phyloP scores from a whole-genome alignment of 495 filamentous ascomycete species.

The Aspergillus hancockii region DNA sequence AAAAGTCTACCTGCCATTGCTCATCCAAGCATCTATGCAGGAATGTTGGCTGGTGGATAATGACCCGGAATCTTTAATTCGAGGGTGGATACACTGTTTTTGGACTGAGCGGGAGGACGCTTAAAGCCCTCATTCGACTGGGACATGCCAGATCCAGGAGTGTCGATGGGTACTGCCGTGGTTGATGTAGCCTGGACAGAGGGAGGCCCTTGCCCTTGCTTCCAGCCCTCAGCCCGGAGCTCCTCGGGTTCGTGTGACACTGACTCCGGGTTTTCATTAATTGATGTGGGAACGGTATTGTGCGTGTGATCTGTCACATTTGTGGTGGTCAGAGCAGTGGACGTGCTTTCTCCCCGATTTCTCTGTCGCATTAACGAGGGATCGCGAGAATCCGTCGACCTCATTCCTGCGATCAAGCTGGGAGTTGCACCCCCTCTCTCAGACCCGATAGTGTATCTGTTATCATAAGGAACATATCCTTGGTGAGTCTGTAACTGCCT shows the following conservation, averaged over 20 bases:
- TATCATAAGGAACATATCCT: conserved; percentile 16
- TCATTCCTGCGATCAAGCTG: conserved; percentile 25
- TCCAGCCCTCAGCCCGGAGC: conserved; percentile 2
- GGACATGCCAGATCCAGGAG: background rate
- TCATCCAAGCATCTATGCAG: conserved; percentile 20
- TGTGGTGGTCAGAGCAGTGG: conserved; percentile 41
- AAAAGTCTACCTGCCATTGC: conserved; percentile 1
- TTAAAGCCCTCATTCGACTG: conserved; percentile 13
- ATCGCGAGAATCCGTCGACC: conserved; percentile 29
- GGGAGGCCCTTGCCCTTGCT: conserved; percentile 3
- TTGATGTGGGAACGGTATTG: conserved; percentile 38
- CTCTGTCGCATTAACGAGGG: conserved; percentile 27
- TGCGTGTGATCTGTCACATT: conserved; percentile 40
- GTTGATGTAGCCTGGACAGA: conserved; percentile 1
- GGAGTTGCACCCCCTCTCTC: conserved; percentile 25
- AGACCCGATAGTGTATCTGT: conserved; percentile 25
- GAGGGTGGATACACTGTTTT: conserved; percentile 32
- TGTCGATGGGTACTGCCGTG: conserved; percentile 3
- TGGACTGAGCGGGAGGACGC: conserved; percentile 23
- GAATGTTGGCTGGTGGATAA: conserved; percentile 37
- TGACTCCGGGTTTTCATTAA: conserved; percentile 30
- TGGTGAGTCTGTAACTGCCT: conserved; percentile 22
- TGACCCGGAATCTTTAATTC: conserved; percentile 43
- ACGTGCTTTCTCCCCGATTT: conserved; percentile 38
- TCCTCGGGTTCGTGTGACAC: conserved; percentile 1